Conservation (phyloP, 768 basidiomycete genomes). For the Coprinellus micaceus region DNA sequence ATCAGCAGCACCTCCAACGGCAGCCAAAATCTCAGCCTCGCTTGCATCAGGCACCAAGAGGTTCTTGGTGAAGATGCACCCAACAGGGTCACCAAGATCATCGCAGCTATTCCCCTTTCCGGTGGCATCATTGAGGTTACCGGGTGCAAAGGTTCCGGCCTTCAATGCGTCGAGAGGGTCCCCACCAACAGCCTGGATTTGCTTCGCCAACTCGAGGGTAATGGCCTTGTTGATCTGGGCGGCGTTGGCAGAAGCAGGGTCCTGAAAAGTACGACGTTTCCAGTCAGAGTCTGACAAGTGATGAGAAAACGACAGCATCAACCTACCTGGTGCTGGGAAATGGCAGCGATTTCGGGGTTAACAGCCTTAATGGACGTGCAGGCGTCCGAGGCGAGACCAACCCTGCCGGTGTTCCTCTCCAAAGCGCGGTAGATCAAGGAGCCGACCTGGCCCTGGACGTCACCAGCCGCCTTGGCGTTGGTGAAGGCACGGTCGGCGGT, state of each 20-base stretch:
- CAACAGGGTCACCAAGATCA: conserved; percentile 45
- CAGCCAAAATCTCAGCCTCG: conserved; percentile 53
- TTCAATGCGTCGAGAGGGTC: conserved; percentile 55
- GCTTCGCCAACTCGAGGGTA: conserved; percentile 56
- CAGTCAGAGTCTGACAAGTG: neutral
- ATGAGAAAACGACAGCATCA: neutral
- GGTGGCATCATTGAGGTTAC: conserved; percentile 47
- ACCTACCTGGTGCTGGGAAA: conserved; percentile 54
- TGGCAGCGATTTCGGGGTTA: conserved; percentile 65
- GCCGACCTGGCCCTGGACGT: conserved; percentile 51
- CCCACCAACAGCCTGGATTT: conserved; percentile 62
- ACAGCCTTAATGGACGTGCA: conserved; percentile 54
- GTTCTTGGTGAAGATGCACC: conserved; percentile 65
- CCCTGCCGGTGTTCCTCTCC: conserved; percentile 59
- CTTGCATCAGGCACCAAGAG: conserved; percentile 55
- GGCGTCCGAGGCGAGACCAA: conserved; percentile 42
- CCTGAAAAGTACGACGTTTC: conserved; percentile 28
- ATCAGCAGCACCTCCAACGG: conserved; percentile 32
- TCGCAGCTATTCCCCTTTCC: conserved; percentile 56
- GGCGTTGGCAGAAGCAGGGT: conserved; percentile 57
- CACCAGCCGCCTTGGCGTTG: conserved; percentile 61
- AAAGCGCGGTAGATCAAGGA: conserved; percentile 63
- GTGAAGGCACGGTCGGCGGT: conserved; percentile 69
- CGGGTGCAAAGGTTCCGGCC: conserved; percentile 61
- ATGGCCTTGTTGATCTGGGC: conserved; percentile 63